phyloP scores from a whole-genome alignment of 179 eudicot species.

The Monotropa hypopitys region DNA sequence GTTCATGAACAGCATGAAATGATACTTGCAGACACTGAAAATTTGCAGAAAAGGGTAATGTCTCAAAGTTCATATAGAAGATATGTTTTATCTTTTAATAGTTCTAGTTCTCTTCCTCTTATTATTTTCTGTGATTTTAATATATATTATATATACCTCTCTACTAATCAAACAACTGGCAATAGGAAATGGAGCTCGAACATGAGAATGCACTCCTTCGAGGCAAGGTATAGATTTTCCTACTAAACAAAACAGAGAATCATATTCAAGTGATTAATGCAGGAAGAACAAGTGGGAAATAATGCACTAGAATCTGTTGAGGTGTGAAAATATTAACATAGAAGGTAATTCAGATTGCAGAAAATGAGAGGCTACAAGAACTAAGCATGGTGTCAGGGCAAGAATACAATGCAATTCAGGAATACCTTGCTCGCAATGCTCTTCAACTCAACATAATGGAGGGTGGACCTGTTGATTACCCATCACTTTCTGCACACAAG shows the following conservation, averaged over 20 bases:
- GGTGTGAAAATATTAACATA: too few species aligned
- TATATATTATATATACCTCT: too few species aligned
- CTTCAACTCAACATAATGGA: slow-evolving; percentile 41
- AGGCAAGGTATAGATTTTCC: slow-evolving; percentile 34
- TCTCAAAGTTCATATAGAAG: background rate
- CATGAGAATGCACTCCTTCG: slow-evolving; percentile 46
- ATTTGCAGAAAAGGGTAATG: slow-evolving; percentile 59
- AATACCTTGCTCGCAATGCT: slow-evolving; percentile 25
- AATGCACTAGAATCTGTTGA: too few species aligned
- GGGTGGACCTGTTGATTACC: slow-evolving; percentile 9
- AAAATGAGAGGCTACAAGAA: slow-evolving; percentile 41
- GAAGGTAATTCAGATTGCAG: slow-evolving; percentile 33
- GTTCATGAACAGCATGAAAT: slow-evolving; percentile 46
- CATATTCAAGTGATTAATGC: background rate
- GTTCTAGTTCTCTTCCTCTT: background rate
- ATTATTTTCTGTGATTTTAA: too few species aligned
- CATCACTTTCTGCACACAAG: slow-evolving; percentile 19
- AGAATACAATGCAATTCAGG: slow-evolving; percentile 27
- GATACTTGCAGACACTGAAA: slow-evolving; percentile 54
- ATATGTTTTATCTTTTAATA: background rate
- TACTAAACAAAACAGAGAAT: background rate
- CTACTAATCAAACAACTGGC: background rate
- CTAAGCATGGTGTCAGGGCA: slow-evolving; percentile 36
- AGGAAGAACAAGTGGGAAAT: background rate
- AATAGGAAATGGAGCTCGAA: slow-evolving; percentile 47